Base-by-base conservation (phyloP, 371 early-diverging fungal genomes). In the Blakeslea trispora region DNA sequence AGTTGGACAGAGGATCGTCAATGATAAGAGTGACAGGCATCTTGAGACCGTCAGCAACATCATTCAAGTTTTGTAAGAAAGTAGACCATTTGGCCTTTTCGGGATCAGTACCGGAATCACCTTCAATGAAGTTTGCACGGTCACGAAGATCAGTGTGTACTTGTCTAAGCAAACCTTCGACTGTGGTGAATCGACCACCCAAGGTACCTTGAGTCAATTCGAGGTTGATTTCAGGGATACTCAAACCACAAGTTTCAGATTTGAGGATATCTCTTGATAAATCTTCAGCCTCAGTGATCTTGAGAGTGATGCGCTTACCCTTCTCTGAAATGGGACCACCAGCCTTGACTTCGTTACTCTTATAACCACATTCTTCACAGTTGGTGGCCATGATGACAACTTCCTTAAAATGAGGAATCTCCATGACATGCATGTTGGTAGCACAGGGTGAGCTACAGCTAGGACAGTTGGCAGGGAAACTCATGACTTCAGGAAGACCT, bases 111-210 rank as follows among this genome's bases (percentile, higher is more conserved):
- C 77, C 80, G 43, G 91, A 89, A 62, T 97, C 93, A 43, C 96
- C 96, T 21, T 72, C 66, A 42, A 80, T 68, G 63, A 91, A 91
- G 14, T 91, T 88, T 6, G 84, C 79, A 54, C 86, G 82, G 21
- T 70, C 73, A 45, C 84, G 66, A 8, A 96, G 78, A 75, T 97
- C 95, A 8, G 92, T 90, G 52, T 92, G 83, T 3, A 96, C 91
- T 72, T 96, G 94, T 40, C 85, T 72, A 63, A 97, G 69, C 50
- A 97, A 79, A 10, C 97, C 97, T 76, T 97, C 97, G 18, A 97
- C 87, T 0, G 97, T 97, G 1, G 97, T 97, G 71, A 96, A 97
- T 15, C 93, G 85, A n/a, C 97, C 97, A 49, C 96, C 97, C 60
- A 96, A 77, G 0, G 97, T 96, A 45, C 96, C 96, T n/a, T 87